Base-by-base conservation (phyloP, 2,329 filamentous ascomycete genomes). In the Neonectria coccinea region DNA sequence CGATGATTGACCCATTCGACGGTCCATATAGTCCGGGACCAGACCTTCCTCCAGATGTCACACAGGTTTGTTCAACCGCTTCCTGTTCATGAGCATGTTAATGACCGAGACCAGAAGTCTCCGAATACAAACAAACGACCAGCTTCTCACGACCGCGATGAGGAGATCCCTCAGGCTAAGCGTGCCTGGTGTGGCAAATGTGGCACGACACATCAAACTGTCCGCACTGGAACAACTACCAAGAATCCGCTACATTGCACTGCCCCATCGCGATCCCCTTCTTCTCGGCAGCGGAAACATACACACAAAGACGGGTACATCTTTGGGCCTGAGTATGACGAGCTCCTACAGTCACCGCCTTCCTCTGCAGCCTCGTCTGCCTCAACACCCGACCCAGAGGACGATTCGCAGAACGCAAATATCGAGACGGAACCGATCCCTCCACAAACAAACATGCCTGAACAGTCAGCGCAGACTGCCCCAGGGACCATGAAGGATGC, bases 1-100 rank as follows among this genome's bases (percentile, higher is more conserved):
- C 12, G 3, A 56, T 61, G 52, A 27, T 11, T 5, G 41, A 45
- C 42, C 18, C 27, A 39, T 61, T 33, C 27, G 36, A 61, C 5
- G 52, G 4, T 5, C 52, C 59, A 10, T 4, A 44, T 16, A 56
- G 52, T 31, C 45, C 44, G n/a, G 25, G 10, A 5, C 25, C 27
- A 5, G 11, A 11, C n/a, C n/a, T 12, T n/a, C 27, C 44, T 12
- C 9, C 20, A 6, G 18, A 16, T 5, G 3, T n/a, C n/a, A n/a
- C 12, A 16, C 33, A 36, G 14, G 59, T 61, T 27, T 36, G 59
- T 56, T 27, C 22, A 12, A 2, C 29, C 5, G 1, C 16, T 11
- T n/a, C 0, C 20, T 42, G 25, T 6, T 47, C 14, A 20, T 12
- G 14, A 56, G 14, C 12, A n/a, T 2, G 20, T 5, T 18, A 20